Conservation (phyloP, 164 flowering plant genomes). For the Protea cynaroides region DNA sequence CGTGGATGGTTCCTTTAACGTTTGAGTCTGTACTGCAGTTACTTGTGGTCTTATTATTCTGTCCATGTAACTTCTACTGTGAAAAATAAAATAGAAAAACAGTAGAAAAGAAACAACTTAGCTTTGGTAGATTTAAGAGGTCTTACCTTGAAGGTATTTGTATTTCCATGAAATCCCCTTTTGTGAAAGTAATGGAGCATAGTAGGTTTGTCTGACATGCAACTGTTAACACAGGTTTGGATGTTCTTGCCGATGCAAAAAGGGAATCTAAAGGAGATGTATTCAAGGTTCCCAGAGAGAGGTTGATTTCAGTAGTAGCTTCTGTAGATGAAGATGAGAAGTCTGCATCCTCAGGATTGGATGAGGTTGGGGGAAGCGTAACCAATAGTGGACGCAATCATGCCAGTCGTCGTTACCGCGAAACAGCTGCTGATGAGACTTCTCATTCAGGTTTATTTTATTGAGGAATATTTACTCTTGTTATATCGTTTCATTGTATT, state of each 20-base stretch:
- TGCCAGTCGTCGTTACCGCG: slow-evolving; percentile 56
- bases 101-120: too few species aligned
- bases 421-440: slow-evolving; percentile 24
- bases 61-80: too few species aligned
- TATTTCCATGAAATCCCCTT: too few species aligned
- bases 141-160: too few species aligned
- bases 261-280: slow-evolving; percentile 42
- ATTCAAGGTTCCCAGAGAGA: slow-evolving; percentile 71
- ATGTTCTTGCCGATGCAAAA: slow-evolving; percentile 62
- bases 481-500: background rate
- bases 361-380: slow-evolving; percentile 27
- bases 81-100: too few species aligned
- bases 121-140: too few species aligned
- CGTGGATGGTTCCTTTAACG: too few species aligned
- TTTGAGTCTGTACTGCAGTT: too few species aligned
- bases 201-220: too few species aligned
- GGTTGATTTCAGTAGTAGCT: slow-evolving; percentile 37
- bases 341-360: slow-evolving; percentile 28
- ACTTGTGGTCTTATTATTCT: too few species aligned
- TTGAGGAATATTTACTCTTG: too few species aligned
- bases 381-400: slow-evolving; percentile 16
- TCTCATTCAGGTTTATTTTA: slow-evolving; percentile 36
- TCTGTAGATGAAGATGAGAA: slow-evolving; percentile 64
- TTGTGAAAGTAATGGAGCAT: too few species aligned
- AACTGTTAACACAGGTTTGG: slow-evolving; percentile 41